These are phyloP conservation scores for Suhomyces prunicola DNA, from an alignment of 805 yeast species.

Conservation along the genomic window DNA sequence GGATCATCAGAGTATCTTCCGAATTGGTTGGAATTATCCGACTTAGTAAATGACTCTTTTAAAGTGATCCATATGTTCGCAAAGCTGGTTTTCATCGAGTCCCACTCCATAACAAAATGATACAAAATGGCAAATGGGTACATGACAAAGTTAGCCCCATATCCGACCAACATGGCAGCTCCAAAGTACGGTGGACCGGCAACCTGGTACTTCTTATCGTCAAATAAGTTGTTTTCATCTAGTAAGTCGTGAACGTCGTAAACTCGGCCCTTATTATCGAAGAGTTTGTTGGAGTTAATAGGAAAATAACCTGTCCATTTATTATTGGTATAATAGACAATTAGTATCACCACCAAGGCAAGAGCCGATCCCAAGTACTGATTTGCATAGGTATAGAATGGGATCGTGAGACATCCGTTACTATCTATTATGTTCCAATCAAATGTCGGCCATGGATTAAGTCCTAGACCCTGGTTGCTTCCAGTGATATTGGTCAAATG, in stretches of 20 bases:
- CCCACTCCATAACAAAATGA: constrained; percentile 45
- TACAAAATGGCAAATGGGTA: constrained; percentile 56
- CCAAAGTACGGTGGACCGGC: constrained; percentile 66
- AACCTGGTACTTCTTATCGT: constrained; percentile 43
- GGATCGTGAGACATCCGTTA: constrained; percentile 39
- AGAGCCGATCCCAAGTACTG: constrained; percentile 35
- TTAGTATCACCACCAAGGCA: constrained; percentile 30
- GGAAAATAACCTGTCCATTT: constrained; percentile 52
- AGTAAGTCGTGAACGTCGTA: constrained; percentile 49
- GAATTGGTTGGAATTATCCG: constrained; percentile 10
- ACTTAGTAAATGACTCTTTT: constrained; percentile 21
- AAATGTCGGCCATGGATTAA: constrained; percentile 41
- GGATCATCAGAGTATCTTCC: constrained; percentile 44
- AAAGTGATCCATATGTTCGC: constrained; percentile 31
- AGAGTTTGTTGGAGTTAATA: constrained; percentile 49
- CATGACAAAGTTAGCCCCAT: constrained; percentile 54
- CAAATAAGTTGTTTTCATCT: constrained; percentile 42
- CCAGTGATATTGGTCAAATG: constrained; percentile 41
- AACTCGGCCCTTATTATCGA: constrained; percentile 47
- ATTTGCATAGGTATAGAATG: constrained; percentile 42
- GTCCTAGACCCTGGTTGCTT: constrained; percentile 35
- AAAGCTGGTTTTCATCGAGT: constrained; percentile 38
- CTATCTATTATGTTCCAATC: constrained; percentile 43
- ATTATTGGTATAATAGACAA: constrained; percentile 45
- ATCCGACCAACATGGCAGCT: constrained; percentile 58